Base-by-base conservation (phyloP, 2,329 filamentous ascomycete species). In the Berkeleyomyces rouxiae region DNA sequence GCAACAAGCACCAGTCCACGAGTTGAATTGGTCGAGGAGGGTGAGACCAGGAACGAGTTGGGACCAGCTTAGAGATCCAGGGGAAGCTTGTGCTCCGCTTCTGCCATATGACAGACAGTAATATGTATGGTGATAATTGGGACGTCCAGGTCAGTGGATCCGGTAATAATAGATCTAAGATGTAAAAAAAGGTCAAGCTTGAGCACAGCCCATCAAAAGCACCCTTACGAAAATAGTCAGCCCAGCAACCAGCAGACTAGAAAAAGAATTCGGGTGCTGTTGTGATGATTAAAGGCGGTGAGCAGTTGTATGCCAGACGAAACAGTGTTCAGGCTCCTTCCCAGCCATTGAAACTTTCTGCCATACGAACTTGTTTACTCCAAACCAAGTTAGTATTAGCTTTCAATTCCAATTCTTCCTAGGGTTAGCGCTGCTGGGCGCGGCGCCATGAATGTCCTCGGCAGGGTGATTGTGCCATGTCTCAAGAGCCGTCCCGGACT, bases 81-180 rank as follows among this genome's bases (percentile, higher is more conserved):
- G 51, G 13, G 51, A 55, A 55, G 51, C 31, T 55, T 13, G 51
- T 16, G 51, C 51, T 55, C 33, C 11, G 33, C 13, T 55, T 49
- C 43, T 47, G 43, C 51, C 40, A 39, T 60, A 60, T 60, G 58
- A 49, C 58, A 46, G 58, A 60, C 53, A 37, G 33, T n/a, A 46
- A n/a, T 23, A 23, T 23, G 23, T 23, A 46, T 46, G 43, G 43
- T 5, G 13, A 46, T 46, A n/a, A 46, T 46, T 46, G 11, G 11
- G 11, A 46, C 4, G 43, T 46, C 43, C 11, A 37, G 51, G 33
- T 7, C 33, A 11, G 51, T 55, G 51, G 51, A 55, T 9, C 43
- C 42, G 51, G 3, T 55, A 55, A 55, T 39, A 36, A 55, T 55
- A 39, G 51, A 55, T 37, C 42, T 39, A 16, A 39, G 43, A 43